Evolutionary conservation across 306 rosid species (phyloP).

Genomic region (Malus sieversii): DNA sequence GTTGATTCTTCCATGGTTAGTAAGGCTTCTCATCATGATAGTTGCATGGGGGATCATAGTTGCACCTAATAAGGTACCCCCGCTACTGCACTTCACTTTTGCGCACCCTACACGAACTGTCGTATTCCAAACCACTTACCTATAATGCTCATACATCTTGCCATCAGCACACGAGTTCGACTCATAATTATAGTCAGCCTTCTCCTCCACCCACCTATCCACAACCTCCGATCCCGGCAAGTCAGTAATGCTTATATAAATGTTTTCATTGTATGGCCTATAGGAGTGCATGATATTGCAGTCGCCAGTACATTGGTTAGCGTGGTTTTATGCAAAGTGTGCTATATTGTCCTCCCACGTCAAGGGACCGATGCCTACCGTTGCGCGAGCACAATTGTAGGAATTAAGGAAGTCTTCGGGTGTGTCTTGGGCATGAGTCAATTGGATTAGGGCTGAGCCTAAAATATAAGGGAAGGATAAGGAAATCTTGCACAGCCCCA

Average conservation of each 20-base stretch:
- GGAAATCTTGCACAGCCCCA: neutral
- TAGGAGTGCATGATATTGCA: constrained; percentile 11
- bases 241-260: constrained; percentile 15
- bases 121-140: constrained; percentile 20
- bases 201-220: constrained; percentile 36
- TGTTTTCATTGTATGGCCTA: constrained; percentile 21
- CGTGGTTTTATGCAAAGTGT: constrained; percentile 16
- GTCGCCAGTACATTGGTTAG: neutral
- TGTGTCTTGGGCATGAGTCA: constrained; percentile 12
- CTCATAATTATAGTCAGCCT: constrained; percentile 20
- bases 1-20: neutral
- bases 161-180: constrained; percentile 22
- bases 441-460: neutral
- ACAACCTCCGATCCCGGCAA: constrained; percentile 12
- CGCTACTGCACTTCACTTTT: constrained; percentile 19
- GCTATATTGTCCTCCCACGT: constrained; percentile 18
- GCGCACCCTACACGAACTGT: constrained; percentile 1
- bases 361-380: constrained; percentile 25
- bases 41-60: constrained; percentile 60
- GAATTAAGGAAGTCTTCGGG: constrained; percentile 20
- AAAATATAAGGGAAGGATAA: neutral
- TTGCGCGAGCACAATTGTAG: constrained; percentile 26
- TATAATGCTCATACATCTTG: constrained; percentile 29
- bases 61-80: constrained; percentile 50
- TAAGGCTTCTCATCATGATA: constrained; percentile 29